Evolutionary conservation across 2,329 filamentous ascomycete genomes (phyloP), one percentile per base, ranked within the genome.

Genomic region (Rhinocladiella mackenziei): DNA sequence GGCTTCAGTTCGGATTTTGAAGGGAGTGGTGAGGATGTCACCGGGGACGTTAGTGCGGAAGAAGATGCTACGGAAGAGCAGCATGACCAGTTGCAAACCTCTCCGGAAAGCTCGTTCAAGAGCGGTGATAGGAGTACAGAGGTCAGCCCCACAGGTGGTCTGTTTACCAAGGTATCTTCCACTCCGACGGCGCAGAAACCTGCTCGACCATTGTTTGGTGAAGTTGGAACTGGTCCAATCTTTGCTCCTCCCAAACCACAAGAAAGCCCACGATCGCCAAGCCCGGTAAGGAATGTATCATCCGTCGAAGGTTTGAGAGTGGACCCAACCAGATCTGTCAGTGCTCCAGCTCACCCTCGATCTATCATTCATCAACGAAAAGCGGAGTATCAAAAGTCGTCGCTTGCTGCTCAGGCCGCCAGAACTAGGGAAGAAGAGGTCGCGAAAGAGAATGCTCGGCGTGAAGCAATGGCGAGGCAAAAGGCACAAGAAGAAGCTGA

Each of bases 21-120:
- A 42, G 69, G 68, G 35, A 72, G 68, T 42, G 70, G 65, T 7
- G 65, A 71, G 42, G 70, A 73, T 25, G 60, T 70, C n/a, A 65
- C 65, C 1, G 62, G 67, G 29, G 67, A 71, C 18, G 46, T 64
- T 32, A 62, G 59, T 37, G 47, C 50, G n/a, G 59, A 59, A 22
- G 49, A 48, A n/a, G 39, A 53, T 7, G 34, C 33, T 18, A 43
- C 48, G 10, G 47, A 47, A 5, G 55, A 59, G 30, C 54, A 53
- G 15, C 52, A 59, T 4, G 58, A 62, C 26, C 67, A 62, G 34
- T 56, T 65, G 2, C 66, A 67, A 43, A 62, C 61, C 7, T 69
- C 68, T 1, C 65, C 65, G 0, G 66, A 71, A 49, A 69, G 66
- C 37, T 72, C 69, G 1, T 73, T 72, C 53, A 66, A 64, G 33